A percentile compares a stretch with the other conserved stretches of the same genome.
Conservation (phyloP, 495 filamentous ascomycete species). For the Amphirosellinia nigrospora region DNA sequence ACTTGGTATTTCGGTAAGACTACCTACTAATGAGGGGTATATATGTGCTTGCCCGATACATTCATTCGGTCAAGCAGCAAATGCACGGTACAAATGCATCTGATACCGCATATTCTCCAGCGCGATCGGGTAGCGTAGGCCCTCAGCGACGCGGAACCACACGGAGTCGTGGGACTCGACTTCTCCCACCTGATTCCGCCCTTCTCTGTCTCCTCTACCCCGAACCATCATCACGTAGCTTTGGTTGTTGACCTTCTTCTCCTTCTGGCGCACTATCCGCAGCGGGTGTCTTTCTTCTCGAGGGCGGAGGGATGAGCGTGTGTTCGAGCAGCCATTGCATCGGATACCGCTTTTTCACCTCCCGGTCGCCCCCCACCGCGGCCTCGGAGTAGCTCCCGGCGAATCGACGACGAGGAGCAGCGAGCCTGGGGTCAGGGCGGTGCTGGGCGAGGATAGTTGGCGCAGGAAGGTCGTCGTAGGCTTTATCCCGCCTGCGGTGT, state of each 20-base stretch:
- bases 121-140: slow-evolving; percentile 77
- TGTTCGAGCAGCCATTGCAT: slow-evolving; percentile 94
- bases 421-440: slow-evolving; percentile 59
- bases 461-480: slow-evolving; percentile 78
- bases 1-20: too few species aligned
- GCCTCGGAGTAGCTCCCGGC: slow-evolving; percentile 87
- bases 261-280: background rate
- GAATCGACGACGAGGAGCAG: slow-evolving; percentile 89
- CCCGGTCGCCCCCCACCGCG: slow-evolving; percentile 56
- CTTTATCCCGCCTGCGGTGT: slow-evolving; percentile 70
- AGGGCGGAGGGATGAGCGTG: slow-evolving; percentile 61
- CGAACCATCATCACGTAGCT: background rate
- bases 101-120: slow-evolving; percentile 97
- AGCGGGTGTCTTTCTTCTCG: background rate
- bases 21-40: background rate
- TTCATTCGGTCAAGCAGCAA: background rate
- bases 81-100: slow-evolving; percentile 73
- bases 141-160: slow-evolving; percentile 79
- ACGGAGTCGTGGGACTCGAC: slow-evolving; percentile 72
- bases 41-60: background rate
- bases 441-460: slow-evolving; percentile 52
- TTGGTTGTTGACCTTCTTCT: background rate
- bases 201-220: slow-evolving; percentile 23
- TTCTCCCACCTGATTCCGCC: slow-evolving; percentile 65
- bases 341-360: slow-evolving; percentile 74